A percentile compares a stretch with the other conserved stretches of the same genome.
These are phyloP conservation scores for Stachybotrys elegans DNA, from an alignment of 2,329 filamentous ascomycete species.

Conservation along the genomic window DNA sequence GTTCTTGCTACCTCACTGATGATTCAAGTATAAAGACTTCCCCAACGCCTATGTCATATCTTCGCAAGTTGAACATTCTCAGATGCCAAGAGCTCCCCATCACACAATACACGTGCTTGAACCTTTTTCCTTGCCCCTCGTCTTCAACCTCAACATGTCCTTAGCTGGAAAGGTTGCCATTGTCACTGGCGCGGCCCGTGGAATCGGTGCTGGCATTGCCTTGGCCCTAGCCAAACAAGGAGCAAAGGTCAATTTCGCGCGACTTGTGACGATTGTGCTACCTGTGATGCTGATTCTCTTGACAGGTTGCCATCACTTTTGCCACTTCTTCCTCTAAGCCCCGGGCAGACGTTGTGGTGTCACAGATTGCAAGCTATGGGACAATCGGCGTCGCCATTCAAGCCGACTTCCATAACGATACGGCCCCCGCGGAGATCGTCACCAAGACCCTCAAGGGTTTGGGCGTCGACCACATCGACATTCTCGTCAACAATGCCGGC, in stretches of 20 bases:
- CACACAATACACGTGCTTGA: too few relatives aligned
- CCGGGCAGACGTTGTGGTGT: conserved; percentile 7
- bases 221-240: conserved; percentile 15
- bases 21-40: too few relatives aligned
- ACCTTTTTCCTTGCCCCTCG: too few relatives aligned
- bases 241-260: conserved; percentile 12
- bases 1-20: too few relatives aligned
- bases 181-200: conserved; percentile 17
- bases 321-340: too few relatives aligned
- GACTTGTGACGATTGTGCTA: conserved; percentile 10
- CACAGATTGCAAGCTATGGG: conserved; percentile 7
- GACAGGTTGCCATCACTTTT: too few relatives aligned
- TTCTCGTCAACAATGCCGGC: conserved; percentile 35
- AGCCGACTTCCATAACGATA: conserved; percentile 15
- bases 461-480: conserved; percentile 19
- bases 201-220: conserved; percentile 15
- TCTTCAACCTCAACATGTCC: too few relatives aligned
- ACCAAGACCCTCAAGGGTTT: conserved; percentile 14
- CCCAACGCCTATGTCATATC: too few relatives aligned
- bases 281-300: conserved; percentile 14
- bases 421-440: conserved; percentile 24
- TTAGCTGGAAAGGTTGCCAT: conserved; percentile 16
- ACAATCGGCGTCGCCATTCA: conserved; percentile 11
- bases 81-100: too few relatives aligned
- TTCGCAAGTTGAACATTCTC: too few relatives aligned